Evolutionary conservation across 1,284 basidiomycete species (phyloP), one percentile per base, ranked within the genome.

Genomic region (Bondarzewia mesenterica): DNA sequence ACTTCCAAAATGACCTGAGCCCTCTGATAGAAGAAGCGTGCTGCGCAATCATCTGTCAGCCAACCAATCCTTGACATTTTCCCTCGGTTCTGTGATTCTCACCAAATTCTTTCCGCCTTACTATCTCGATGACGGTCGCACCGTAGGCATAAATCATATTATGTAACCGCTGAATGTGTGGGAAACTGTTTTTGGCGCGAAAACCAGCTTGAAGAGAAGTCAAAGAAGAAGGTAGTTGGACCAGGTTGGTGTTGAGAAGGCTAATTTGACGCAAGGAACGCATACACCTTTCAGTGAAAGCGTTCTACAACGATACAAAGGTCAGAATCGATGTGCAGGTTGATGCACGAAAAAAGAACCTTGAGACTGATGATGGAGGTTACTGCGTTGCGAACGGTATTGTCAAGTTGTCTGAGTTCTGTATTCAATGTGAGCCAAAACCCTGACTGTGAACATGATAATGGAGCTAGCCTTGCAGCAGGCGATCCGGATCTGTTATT

Each of bases 71-170:
- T 22, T 42, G 38, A 20, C 14, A 44, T n/a, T n/a, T n/a, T n/a
- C n/a, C n/a, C n/a, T 4, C 6, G 35, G 5, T 43, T 21, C 41
- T 36, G 29, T 20, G 14, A 6, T 41, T 63, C 76, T 67, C 54
- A 81, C 86, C 75, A 63, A 95, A 97, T 62, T 95, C 91, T 53
- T 89, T 88, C 47, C 95, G 72, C 48, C 94, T 74, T 0, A 95
- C 88, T 32, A 95, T 82, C 66, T 99, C 95, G 10, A 95, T 77
- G 1, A 97, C 77, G 0, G 93, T 93, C 1, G 92, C 89, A 0
- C 91, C 89, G 63, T 99, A 99, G 0, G 91, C 92, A 60, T 92
- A 93, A 1, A 95, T 68, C 78, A 98, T 89, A 49, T 80, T 84
- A 60, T 96, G 92, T 35, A 98, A 70, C 12, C 94, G 77, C 47